These are phyloP conservation scores for Naganishia friedmannii DNA, from an alignment of 768 basidiomycete genomes.

Conservation along the genomic window DNA sequence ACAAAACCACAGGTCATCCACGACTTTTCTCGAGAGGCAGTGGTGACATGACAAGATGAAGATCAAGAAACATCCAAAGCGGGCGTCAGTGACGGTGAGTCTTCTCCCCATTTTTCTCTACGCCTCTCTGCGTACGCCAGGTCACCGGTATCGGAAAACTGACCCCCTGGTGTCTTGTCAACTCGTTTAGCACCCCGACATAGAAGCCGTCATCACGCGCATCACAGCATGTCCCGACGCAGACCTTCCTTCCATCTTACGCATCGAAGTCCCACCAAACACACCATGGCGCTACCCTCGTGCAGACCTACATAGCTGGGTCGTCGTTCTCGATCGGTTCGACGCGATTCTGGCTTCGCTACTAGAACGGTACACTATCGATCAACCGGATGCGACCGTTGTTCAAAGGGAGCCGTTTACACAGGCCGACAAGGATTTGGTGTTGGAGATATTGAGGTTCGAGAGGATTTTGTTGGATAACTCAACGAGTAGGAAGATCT, in stretches of 20 bases:
- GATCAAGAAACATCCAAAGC: conserved; percentile 44
- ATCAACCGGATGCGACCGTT: conserved; percentile 50
- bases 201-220: conserved; percentile 73
- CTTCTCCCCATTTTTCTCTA: no score
- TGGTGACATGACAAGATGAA: conserved; percentile 41
- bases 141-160: no score
- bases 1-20: neutral
- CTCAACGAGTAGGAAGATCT: conserved; percentile 95
- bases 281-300: conserved; percentile 85
- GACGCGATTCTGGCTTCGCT: conserved; percentile 80
- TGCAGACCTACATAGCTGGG: conserved; percentile 95
- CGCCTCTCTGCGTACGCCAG: no score
- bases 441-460: conserved; percentile 82
- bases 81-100: conserved; percentile 39
- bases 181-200: conserved; percentile 41
- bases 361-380: conserved; percentile 79
- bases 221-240: conserved; percentile 67
- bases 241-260: conserved; percentile 62
- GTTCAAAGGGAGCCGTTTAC: conserved; percentile 77
- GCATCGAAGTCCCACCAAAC: conserved; percentile 15
- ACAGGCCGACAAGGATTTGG: conserved; percentile 66
- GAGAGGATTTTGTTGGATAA: conserved; percentile 89
- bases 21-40: neutral
- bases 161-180: neutral
- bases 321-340: conserved; percentile 91